These are phyloP conservation scores for Falciphora oryzae DNA, from an alignment of 2,329 filamentous ascomycete species.

Conservation along the genomic window DNA sequence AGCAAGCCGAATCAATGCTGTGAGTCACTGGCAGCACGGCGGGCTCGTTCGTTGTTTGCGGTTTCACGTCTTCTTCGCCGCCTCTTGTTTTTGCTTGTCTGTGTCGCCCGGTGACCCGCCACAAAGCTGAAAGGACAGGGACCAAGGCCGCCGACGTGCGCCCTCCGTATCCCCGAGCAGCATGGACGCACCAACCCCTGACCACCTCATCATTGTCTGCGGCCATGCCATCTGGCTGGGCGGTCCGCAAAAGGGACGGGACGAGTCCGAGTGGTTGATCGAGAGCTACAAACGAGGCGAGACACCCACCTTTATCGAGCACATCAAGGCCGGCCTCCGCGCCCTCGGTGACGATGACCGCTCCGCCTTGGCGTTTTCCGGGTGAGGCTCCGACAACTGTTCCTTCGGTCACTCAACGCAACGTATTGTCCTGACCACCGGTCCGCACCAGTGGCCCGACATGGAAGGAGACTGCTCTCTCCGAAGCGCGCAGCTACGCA, in stretches of 20 bases:
- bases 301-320: constrained; percentile 71
- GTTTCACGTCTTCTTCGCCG: too few species aligned
- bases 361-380: constrained; percentile 64
- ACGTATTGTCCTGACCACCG: not conserved
- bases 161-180: not conserved
- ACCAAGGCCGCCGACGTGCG: not conserved
- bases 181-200: constrained; percentile 18
- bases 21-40: not conserved
- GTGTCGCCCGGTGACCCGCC: not conserved
- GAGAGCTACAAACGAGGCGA: constrained; percentile 73
- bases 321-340: constrained; percentile 61
- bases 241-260: constrained; percentile 42
- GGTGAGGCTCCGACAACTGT: constrained; percentile 37
- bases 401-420: not conserved
- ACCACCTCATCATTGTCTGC: constrained; percentile 70
- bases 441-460: constrained; percentile 52
- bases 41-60: not conserved
- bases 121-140: not conserved
- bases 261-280: constrained; percentile 65
- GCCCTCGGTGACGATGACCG: constrained; percentile 39
- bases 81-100: not conserved
- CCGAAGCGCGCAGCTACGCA: constrained; percentile 60
- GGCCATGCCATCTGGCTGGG: constrained; percentile 76
- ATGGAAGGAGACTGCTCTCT: constrained; percentile 46
- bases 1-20: not conserved